Evolutionary conservation across 805 yeast species (phyloP), one percentile per base, ranked within the genome.

Genomic region (Candida golubevii): DNA sequence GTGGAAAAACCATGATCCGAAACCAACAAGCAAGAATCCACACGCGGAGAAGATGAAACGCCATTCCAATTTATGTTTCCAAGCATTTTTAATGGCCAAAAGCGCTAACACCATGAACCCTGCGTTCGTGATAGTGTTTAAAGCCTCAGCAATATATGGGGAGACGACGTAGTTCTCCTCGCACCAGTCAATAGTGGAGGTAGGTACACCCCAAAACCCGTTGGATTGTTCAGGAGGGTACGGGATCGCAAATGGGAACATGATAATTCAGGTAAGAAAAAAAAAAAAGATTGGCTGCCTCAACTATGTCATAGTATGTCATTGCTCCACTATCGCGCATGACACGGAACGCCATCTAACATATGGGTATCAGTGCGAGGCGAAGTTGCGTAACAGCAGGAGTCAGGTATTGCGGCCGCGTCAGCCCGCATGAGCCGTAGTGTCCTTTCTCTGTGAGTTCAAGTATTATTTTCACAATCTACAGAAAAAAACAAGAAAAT

Each of bases 171-270:
- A 91, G 68, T 91, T 91, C 64, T 93, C 98, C 59, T 91, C 99
- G 66, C 99, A 91, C 98, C 98, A 91, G 60, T 91, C 99, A 33
- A 93, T 93, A n/a, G 98, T 90, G 33, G 96, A 79, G 0, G 98
- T 89, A 3, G 86, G 85, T 6, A 71, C 67, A 1, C 93, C 93
- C 96, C 96, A 88, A 60, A 63, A 82, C 1, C 89, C 90, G 12
- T 63, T 45, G n/a, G 59, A 52, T 35, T 79, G 78, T 30, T 72
- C 78, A 7, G 72, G 72, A 0, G 87, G 85, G 55, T 80, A 80
- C 1, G 80, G 78, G 49, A 58, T 48, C 6, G 79, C 74, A 59
- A 75, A 75, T 12, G 79, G 80, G 26, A 74, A 63, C 71, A 66
- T 67, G 10, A 14, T 26, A 12, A 29, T 12, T 12, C 32, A 12